phyloP scores from a whole-genome alignment of 805 yeast species.

The Metschnikowia bowlesiae region DNA sequence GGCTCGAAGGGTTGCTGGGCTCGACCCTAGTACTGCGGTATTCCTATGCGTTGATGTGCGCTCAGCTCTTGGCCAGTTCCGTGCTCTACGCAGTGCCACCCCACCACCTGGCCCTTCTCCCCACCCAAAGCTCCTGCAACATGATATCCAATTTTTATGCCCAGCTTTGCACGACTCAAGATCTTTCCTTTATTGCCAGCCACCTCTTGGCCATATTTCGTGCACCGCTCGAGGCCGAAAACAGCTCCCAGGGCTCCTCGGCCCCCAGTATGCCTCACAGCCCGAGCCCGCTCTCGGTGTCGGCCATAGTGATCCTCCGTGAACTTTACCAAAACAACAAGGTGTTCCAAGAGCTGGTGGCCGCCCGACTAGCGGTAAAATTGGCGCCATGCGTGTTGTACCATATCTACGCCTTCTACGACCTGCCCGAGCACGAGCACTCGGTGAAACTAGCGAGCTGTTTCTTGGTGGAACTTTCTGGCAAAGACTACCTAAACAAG shows the following conservation, averaged over 20 bases:
- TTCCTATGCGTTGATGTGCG: slow-evolving; percentile 47
- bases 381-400: slow-evolving; percentile 51
- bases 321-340: slow-evolving; percentile 73
- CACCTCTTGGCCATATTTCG: slow-evolving; percentile 41
- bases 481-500: slow-evolving; percentile 34
- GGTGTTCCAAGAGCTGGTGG: slow-evolving; percentile 39
- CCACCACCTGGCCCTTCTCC: neutral
- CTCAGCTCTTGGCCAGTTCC: slow-evolving; percentile 60
- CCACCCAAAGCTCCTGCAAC: slow-evolving; percentile 37
- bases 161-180: slow-evolving; percentile 50
- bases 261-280: neutral
- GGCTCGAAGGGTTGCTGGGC: slow-evolving; percentile 30
- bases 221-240: slow-evolving; percentile 5
- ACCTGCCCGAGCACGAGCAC: slow-evolving; percentile 32
- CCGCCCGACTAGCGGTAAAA: slow-evolving; percentile 47
- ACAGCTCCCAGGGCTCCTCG: neutral
- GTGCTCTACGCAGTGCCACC: slow-evolving; percentile 61
- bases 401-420: slow-evolving; percentile 50
- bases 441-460: slow-evolving; percentile 49
- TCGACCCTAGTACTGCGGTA: slow-evolving; percentile 41
- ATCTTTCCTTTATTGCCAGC: slow-evolving; percentile 45
- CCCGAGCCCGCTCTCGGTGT: slow-evolving; percentile 45
- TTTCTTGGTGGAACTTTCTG: slow-evolving; percentile 47
- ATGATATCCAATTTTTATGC: slow-evolving; percentile 49
- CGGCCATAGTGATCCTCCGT: slow-evolving; percentile 64